These are phyloP conservation scores for Diaporthe australafricana DNA, from an alignment of 2,329 filamentous ascomycete genomes.

Conservation along the genomic window DNA sequence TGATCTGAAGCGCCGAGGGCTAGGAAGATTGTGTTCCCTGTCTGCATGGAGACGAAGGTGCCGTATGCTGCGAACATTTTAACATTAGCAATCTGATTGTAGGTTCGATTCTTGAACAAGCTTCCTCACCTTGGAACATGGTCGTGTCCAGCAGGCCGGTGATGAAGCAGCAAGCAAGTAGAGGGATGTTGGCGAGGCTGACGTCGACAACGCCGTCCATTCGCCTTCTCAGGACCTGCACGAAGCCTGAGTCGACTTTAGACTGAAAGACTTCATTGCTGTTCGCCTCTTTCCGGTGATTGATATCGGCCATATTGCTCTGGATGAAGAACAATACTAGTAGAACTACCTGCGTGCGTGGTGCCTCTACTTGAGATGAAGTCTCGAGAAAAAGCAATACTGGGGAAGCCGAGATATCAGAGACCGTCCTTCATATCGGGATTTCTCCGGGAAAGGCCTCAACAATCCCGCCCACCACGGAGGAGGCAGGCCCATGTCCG, in stretches of 20 bases:
- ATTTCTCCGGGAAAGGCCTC: background rate
- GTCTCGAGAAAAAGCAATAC: background rate
- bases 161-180: constrained; percentile 38
- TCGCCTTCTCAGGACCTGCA: background rate
- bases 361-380: background rate
- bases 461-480: background rate
- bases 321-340: background rate
- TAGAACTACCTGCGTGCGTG: too few relatives aligned
- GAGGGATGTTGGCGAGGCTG: constrained; percentile 34
- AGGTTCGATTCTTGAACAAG: too few relatives aligned
- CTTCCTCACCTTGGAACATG: constrained; percentile 38
- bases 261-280: background rate
- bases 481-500: background rate
- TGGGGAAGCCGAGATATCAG: background rate
- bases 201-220: constrained; percentile 26
- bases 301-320: background rate
- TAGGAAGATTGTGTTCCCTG: constrained; percentile 57
- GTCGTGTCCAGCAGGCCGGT: constrained; percentile 40
- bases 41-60: constrained; percentile 56
- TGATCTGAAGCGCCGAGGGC: constrained; percentile 53
- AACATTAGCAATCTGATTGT: background rate
- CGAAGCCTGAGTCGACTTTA: background rate
- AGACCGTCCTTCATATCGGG: background rate
- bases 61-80: constrained; percentile 48
- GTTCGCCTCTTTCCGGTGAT: background rate